Conservation (phyloP, 2,329 filamentous ascomycete species). For the Sclerotinia spermophila region DNA sequence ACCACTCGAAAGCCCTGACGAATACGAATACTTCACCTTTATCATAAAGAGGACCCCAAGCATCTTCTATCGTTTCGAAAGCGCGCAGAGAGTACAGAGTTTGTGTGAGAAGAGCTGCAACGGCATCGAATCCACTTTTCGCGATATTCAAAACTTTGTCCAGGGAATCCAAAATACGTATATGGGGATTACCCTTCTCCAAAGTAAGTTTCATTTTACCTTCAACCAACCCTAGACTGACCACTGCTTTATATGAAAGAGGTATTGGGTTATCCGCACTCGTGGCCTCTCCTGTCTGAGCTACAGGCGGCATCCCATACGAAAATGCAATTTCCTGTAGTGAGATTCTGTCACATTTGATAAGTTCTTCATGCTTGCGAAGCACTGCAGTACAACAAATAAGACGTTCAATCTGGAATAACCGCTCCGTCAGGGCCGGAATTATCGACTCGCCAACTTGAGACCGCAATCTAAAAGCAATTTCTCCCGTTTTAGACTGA, state of each 20-base stretch:
- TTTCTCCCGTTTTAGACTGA: constrained; percentile 30
- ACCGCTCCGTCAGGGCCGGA: constrained; percentile 31
- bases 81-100: constrained; percentile 64
- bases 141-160: constrained; percentile 54
- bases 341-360: constrained; percentile 56
- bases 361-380: constrained; percentile 50
- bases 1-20: constrained; percentile 54
- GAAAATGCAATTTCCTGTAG: constrained; percentile 63
- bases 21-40: constrained; percentile 50
- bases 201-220: constrained; percentile 54
- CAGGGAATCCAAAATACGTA: constrained; percentile 58
- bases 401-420: constrained; percentile 62
- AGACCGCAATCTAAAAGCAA: constrained; percentile 36
- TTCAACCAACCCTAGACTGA: constrained; percentile 53
- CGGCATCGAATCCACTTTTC: constrained; percentile 45
- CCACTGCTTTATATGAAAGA: constrained; percentile 48
- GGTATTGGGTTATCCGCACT: constrained; percentile 21
- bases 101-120: constrained; percentile 52
- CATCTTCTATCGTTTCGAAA: constrained; percentile 56
- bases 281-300: constrained; percentile 24
- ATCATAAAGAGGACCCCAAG: constrained; percentile 44
- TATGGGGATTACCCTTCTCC: constrained; percentile 62
- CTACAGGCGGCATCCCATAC: constrained; percentile 48
- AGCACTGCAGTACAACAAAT: constrained; percentile 68
- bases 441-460: constrained; percentile 35